phyloP scores from a whole-genome alignment of 1,284 basidiomycete species.

The Singerocomus inundabilis region DNA sequence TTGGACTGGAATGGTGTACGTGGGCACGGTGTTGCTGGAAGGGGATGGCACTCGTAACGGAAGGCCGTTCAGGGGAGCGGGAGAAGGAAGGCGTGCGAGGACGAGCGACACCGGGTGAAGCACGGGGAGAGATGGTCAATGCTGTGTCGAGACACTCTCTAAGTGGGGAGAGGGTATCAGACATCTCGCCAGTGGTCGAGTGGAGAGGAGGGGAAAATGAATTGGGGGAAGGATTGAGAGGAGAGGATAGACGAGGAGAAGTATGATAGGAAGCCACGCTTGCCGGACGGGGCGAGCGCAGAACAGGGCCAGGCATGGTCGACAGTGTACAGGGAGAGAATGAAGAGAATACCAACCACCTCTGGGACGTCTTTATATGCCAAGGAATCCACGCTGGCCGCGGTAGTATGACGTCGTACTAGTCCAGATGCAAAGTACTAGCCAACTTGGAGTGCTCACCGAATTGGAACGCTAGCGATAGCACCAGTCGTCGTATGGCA shows the following conservation, averaged over 20 bases:
- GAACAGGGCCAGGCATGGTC: constrained; percentile 7
- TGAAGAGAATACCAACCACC: constrained; percentile 14
- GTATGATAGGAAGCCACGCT: constrained; percentile 10
- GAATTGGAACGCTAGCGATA: not conserved
- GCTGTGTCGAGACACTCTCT: constrained; percentile 17
- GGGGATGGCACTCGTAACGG: not conserved
- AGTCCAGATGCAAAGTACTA: constrained; percentile 10
- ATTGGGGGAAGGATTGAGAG: constrained; percentile 15
- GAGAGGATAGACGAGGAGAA: constrained; percentile 22
- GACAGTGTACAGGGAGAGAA: no score
- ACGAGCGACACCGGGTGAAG: not conserved
- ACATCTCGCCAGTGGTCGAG: constrained; percentile 15
- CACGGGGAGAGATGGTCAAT: constrained; percentile 1
- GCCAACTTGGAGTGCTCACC: not conserved
- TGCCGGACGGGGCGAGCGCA: constrained; percentile 17
- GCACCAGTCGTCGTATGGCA: not conserved
- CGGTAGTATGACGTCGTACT: constrained; percentile 15
- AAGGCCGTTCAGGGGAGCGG: constrained; percentile 17
- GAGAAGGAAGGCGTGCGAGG: constrained; percentile 18
- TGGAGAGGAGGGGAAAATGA: constrained; percentile 9
- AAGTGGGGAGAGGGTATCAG: constrained; percentile 22
- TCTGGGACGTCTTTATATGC: constrained; percentile 16
- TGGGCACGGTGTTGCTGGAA: constrained; percentile 5
- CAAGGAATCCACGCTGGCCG: constrained; percentile 2
- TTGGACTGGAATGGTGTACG: constrained; percentile 12